Base-by-base conservation (phyloP, 139 green algal genomes). In the Nannochloris sp. region DNA sequence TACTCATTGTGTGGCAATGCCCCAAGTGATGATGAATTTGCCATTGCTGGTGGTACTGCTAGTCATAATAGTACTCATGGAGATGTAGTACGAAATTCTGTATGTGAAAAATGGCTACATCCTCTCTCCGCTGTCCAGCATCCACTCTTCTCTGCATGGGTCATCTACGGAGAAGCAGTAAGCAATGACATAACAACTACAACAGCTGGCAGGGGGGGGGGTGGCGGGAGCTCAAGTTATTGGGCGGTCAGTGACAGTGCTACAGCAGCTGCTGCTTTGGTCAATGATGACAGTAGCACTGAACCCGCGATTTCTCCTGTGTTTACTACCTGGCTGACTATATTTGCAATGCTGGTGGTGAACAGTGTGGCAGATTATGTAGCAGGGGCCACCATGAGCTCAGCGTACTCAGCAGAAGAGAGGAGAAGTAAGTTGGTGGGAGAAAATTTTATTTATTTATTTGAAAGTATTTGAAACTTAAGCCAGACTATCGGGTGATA, bases 301-400 rank as follows among this genome's bases (percentile, higher is more conserved):
- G 6, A 44, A 23, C n/a, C 36, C n/a, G 33, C 33, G 2, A 84
- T 95, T 29, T 88, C 75, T 12, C 88, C 89, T 0, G 84, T 95
- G 23, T 82, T 91, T 57, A 88, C 72, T 3, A 67, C 92, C 55
- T 96, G 89, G 89, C 67, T 92, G 42, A 96, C 89, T 0, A 68
- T 95, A 13, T 54, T 95, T 8, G 46, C 76, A 10, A 75, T 95
- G 62, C 93, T 88, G 65, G 71, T 82, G 12, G 74, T 32, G 25
- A 74, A 71, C 31, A 66, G 64, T 53, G 32, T 68, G 25, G 46
- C 62, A 15, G 62, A 70, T 23, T 62, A 59, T 38, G 27, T 46
- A 35, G 46, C 62, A 23, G 62, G 14, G 14, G 33, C 25, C 8
- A 19, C 13, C 36, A 25, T 48, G 19, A 55, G 56, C n/a, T 45